Conservation (phyloP, 2,329 filamentous ascomycete species). For the Sporothrix schenckii region DNA sequence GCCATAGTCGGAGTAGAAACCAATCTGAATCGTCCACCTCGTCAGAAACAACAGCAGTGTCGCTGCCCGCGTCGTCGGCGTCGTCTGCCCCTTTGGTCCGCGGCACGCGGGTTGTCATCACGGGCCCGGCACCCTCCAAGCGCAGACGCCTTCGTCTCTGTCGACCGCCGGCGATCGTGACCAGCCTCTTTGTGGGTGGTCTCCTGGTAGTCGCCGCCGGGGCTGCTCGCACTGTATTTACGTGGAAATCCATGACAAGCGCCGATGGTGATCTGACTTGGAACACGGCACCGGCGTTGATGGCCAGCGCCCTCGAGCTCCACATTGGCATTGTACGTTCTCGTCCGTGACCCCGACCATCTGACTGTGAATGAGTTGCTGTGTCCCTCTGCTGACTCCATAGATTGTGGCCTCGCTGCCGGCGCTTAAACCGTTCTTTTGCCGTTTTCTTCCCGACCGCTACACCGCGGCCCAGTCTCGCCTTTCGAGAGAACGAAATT, state of each 20-base stretch:
- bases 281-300: not conserved
- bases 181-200: constrained; percentile 7
- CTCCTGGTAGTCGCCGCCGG: not conserved
- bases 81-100: not conserved
- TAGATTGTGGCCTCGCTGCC: not conserved
- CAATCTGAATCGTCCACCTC: not conserved
- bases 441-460: not conserved
- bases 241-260: constrained; percentile 9
- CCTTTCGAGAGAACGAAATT: not conserved
- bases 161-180: not conserved
- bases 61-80: not conserved
- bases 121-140: not conserved
- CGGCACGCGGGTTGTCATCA: not conserved
- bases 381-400: not conserved
- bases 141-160: not conserved
- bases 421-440: constrained; percentile 17
- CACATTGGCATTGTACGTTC: not conserved
- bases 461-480: constrained; percentile 1
- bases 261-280: constrained; percentile 1
- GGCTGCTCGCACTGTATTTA: not conserved
- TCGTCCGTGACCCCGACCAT: too few relatives aligned
- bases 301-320: constrained; percentile 12
- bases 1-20: constrained; percentile 1
- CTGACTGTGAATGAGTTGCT: too few relatives aligned
- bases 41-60: not conserved